These are phyloP conservation scores for Kodamaea leandrae DNA, from an alignment of 805 yeast species.

Conservation along the genomic window DNA sequence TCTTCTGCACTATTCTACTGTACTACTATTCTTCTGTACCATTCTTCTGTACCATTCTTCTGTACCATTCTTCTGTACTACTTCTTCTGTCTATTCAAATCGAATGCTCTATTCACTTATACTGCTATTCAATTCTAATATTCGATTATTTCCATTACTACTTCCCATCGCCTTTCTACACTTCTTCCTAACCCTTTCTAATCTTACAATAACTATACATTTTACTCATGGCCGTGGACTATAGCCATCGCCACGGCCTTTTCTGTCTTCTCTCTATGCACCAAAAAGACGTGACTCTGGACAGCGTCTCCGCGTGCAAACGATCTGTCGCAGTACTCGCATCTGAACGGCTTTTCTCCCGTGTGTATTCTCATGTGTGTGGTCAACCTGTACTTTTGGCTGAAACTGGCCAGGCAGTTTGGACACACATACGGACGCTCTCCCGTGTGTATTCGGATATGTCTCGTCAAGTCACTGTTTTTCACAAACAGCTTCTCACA, in stretches of 20 bases:
- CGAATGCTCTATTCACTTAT: no score
- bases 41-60: no score
- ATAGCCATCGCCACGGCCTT: slow-evolving; percentile 8
- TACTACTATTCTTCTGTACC: no score
- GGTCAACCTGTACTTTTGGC: slow-evolving; percentile 15
- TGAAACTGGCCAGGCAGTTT: slow-evolving; percentile 11
- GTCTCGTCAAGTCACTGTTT: slow-evolving; percentile 13
- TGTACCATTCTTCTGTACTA: no score
- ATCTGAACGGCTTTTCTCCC: slow-evolving; percentile 83
- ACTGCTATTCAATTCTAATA: no score
- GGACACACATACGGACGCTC: slow-evolving; percentile 11
- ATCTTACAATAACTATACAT: no score
- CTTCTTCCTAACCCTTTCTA: no score
- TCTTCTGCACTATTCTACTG: no score
- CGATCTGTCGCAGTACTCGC: slow-evolving; percentile 52
- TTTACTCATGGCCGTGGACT: not conserved
- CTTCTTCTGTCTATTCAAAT: no score
- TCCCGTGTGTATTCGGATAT: slow-evolving; percentile 11
- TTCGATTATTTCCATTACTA: no score
- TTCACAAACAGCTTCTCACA: slow-evolving; percentile 23
- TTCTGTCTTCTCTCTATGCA: slow-evolving; percentile 16
- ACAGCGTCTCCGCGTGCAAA: slow-evolving; percentile 26
- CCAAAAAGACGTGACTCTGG: slow-evolving; percentile 20
- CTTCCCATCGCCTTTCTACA: no score
- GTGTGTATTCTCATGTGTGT: slow-evolving; percentile 38